Base-by-base conservation (phyloP, 2,329 filamentous ascomycete species). In the Lasiodiplodia sp. region DNA sequence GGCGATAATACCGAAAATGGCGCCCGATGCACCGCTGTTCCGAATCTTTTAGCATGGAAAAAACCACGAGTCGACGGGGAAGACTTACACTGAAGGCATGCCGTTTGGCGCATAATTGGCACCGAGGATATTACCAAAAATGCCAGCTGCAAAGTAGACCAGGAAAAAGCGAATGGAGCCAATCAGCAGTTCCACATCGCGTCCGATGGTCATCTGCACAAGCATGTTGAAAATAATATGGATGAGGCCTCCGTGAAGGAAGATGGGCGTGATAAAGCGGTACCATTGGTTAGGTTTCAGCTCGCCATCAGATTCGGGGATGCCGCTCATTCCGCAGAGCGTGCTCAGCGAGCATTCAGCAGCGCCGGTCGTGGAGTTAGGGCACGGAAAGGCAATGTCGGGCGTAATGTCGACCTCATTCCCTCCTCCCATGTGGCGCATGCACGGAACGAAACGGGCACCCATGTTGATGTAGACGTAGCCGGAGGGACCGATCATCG, bases 401-500 rank as follows among this genome's bases (percentile, higher is more conserved):
- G 88, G 84, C 75, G 91, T 90, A 44, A 94, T 84, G 57, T 85
- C 86, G 53, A 87, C 78, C 71, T 92, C 86, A 73, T 92, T 93
- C 5, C n/a, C 34, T n/a, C 57, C 49, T 21, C 67, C 67, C 58
- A 68, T 68, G 2, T 68, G 67, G 83, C 95, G 94, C 96, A 99
- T 99, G 80, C 96, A 99, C 7, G 94, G 93, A 3, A 92, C 88
- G 77, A 92, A 99, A 70, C 96, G 90, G 51, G 94, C 93, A 69
- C 96, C 96, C 93, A 99, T 97, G 80, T 97, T 97, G 83, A 98
- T 97, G 74, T 97, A 88, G 28, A 98, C 89, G 73, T 93, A 93
- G 1, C 90, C 88, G 5, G 94, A 97, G 0, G 96, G 96, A 0
- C 96, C 96, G 76, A 99, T 97, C 93, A 99, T 97, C 69, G 92